Percentiles rank a stretch among this genome's conserved stretches.
Evolutionary conservation across 2,329 filamentous ascomycete genomes (phyloP).

Genomic region (Coniella lustricola): DNA sequence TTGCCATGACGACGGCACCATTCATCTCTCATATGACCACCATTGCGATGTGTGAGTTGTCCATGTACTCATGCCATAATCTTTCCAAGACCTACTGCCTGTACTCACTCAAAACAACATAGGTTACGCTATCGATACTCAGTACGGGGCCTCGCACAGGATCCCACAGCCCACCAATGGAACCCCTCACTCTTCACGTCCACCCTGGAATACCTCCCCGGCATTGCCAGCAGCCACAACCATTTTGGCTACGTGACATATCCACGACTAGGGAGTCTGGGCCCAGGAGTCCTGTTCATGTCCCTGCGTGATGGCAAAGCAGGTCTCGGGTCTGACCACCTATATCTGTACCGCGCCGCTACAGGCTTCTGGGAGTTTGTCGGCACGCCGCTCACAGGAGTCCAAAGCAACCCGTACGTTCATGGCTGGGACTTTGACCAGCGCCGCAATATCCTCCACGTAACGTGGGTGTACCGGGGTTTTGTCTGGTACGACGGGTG

Average conservation of each 20-base stretch:
- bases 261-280: slow-evolving; percentile 38
- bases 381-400: slow-evolving; percentile 36
- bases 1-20: slow-evolving; percentile 42
- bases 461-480: slow-evolving; percentile 44
- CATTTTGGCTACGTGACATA: slow-evolving; percentile 38
- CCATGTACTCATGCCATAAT: not conserved
- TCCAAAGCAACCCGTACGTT: slow-evolving; percentile 43
- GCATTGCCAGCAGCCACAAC: slow-evolving; percentile 22
- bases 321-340: slow-evolving; percentile 41
- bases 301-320: slow-evolving; percentile 45
- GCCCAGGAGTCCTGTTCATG: slow-evolving; percentile 33
- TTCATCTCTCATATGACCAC: slow-evolving; percentile 46
- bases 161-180: slow-evolving; percentile 27
- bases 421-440: slow-evolving; percentile 35
- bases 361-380: slow-evolving; percentile 30
- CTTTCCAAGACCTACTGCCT: slow-evolving; percentile 3
- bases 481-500: slow-evolving; percentile 38
- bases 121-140: slow-evolving; percentile 34
- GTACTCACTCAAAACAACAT: not conserved
- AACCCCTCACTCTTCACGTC: slow-evolving; percentile 28
- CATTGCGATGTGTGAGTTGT: slow-evolving; percentile 33
- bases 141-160: slow-evolving; percentile 23
- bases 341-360: slow-evolving; percentile 35
- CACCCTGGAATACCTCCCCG: slow-evolving; percentile 30
- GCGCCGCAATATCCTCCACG: slow-evolving; percentile 29